A percentile compares a stretch with the other conserved stretches of the same genome.
phyloP scores from a whole-genome alignment of 768 basidiomycete species.

The Trametes elegans region DNA sequence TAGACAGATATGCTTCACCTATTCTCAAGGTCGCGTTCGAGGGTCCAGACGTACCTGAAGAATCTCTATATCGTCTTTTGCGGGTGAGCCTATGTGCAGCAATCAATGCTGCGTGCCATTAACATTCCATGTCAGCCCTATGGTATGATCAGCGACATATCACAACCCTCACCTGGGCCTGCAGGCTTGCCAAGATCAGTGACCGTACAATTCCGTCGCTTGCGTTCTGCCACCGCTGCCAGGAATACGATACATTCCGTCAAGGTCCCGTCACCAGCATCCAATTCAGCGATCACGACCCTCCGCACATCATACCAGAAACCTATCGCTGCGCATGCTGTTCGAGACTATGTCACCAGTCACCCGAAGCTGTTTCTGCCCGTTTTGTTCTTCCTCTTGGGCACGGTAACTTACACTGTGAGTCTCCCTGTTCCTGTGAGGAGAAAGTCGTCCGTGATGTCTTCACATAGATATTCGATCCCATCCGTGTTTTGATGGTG shows the following conservation, averaged over 20 bases:
- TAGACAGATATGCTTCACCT: constrained; percentile 75
- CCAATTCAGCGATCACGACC: constrained; percentile 31
- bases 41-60: constrained; percentile 83
- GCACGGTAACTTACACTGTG: constrained; percentile 85
- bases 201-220: constrained; percentile 56
- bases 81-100: constrained; percentile 50
- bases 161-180: constrained; percentile 56
- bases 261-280: constrained; percentile 30
- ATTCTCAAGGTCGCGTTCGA: constrained; percentile 81
- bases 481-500: constrained; percentile 81
- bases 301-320: constrained; percentile 59
- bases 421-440: constrained; percentile 23
- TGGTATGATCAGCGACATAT: constrained; percentile 73
- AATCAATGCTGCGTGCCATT: neutral
- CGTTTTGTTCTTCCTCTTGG: constrained; percentile 81
- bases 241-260: constrained; percentile 79
- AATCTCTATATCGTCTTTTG: constrained; percentile 72
- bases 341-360: constrained; percentile 78
- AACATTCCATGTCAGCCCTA: constrained; percentile 54
- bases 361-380: constrained; percentile 88
- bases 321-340: constrained; percentile 60
- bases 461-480: constrained; percentile 77
- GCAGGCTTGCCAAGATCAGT: constrained; percentile 51
- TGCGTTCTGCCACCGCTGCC: constrained; percentile 75
- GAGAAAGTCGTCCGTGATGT: too few species aligned